Evolutionary conservation across 352 stramenopile genomes (phyloP).

Genomic region (Pythium utonaiense): DNA sequence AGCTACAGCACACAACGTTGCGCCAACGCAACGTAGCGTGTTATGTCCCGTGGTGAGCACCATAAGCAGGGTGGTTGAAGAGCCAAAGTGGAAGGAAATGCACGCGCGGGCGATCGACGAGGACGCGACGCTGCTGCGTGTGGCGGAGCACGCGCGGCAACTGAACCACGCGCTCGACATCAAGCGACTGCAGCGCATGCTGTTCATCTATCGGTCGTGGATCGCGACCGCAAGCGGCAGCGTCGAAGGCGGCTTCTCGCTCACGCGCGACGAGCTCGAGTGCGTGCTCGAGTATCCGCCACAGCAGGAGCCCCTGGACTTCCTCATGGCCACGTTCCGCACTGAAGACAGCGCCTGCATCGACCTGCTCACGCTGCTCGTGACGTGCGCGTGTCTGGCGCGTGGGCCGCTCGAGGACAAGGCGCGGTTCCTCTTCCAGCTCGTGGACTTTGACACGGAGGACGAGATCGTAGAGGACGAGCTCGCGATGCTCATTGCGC

Average conservation of each 20-base stretch:
- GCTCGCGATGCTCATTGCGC: conserved; percentile 58
- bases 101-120: neutral
- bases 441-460: conserved; percentile 71
- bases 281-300: conserved; percentile 54
- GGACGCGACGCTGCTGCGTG: conserved; percentile 7
- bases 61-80: conserved; percentile 7
- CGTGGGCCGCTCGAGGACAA: conserved; percentile 51
- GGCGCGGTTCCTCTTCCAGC: conserved; percentile 52
- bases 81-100: neutral
- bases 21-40: neutral
- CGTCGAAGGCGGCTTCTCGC: conserved; percentile 54
- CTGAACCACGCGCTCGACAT: conserved; percentile 45
- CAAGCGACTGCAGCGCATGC: conserved; percentile 48
- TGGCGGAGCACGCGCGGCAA: conserved; percentile 35
- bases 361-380: conserved; percentile 58
- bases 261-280: conserved; percentile 59
- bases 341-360: conserved; percentile 20
- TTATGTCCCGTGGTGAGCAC: neutral
- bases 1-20: too few relatives aligned
- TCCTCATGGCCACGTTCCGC: conserved; percentile 50
- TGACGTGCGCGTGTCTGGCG: conserved; percentile 36
- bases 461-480: conserved; percentile 74
- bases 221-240: conserved; percentile 30
- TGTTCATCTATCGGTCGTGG: conserved; percentile 53
- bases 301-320: conserved; percentile 29